These are phyloP conservation scores for Kwoniella europaea DNA, from an alignment of 768 basidiomycete species.

Conservation along the genomic window DNA sequence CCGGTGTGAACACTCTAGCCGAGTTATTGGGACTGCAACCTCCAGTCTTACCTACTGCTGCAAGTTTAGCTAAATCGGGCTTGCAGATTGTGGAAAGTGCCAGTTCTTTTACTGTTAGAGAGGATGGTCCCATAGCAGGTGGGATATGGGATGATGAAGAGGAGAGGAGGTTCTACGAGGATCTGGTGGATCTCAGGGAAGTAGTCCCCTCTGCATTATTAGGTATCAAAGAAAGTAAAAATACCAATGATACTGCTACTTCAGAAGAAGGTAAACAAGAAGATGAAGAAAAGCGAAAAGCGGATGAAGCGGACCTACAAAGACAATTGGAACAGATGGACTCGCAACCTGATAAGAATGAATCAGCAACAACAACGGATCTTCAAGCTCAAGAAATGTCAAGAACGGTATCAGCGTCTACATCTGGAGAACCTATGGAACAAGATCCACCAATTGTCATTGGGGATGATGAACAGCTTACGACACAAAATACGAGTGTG, in stretches of 20 bases:
- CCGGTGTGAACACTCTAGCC: slow-evolving; percentile 88
- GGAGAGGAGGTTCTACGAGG: slow-evolving; percentile 90
- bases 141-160: slow-evolving; percentile 99
- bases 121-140: slow-evolving; percentile 67
- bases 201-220: slow-evolving; percentile 87
- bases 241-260: slow-evolving; percentile 43
- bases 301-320: slow-evolving; percentile 67
- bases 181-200: slow-evolving; percentile 85
- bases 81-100: slow-evolving; percentile 58
- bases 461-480: slow-evolving; percentile 12
- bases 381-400: slow-evolving; percentile 29
- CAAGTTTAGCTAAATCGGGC: slow-evolving; percentile 60
- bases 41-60: slow-evolving; percentile 79
- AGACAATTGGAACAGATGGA: slow-evolving; percentile 80
- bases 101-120: slow-evolving; percentile 58
- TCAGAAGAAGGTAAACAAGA: slow-evolving; percentile 57
- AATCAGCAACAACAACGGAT: slow-evolving; percentile 1
- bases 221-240: slow-evolving; percentile 65
- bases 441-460: neutral
- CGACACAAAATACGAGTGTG: slow-evolving; percentile 8
- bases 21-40: slow-evolving; percentile 84
- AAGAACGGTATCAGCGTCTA: slow-evolving; percentile 23
- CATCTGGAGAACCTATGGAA: slow-evolving; percentile 14
- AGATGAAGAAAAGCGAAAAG: slow-evolving; percentile 58
- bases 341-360: slow-evolving; percentile 24